Conservation (phyloP, 2,329 filamentous ascomycete species). For the Blumeria hordei region DNA sequence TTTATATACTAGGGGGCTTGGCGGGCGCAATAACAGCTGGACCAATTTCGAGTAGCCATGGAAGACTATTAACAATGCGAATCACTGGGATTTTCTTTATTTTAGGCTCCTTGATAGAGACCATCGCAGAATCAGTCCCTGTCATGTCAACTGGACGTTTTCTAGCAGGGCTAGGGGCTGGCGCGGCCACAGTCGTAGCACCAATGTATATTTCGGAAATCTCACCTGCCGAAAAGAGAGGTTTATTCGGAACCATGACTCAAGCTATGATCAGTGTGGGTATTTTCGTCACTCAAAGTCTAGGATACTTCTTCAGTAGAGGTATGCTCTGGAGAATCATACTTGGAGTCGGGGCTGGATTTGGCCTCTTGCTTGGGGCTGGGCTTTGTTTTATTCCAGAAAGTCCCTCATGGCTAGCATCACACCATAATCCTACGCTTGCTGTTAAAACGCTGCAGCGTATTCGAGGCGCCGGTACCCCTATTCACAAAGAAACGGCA, state of each 20-base stretch:
- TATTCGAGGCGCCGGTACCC: slow-evolving; percentile 43
- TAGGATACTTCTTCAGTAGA: slow-evolving; percentile 73
- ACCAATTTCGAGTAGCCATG: slow-evolving; percentile 51
- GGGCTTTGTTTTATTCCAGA: slow-evolving; percentile 62
- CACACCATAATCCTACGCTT: slow-evolving; percentile 31
- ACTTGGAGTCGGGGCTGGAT: slow-evolving; percentile 42
- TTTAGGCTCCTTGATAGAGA: slow-evolving; percentile 51
- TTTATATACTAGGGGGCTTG: slow-evolving; percentile 78
- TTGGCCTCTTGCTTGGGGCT: slow-evolving; percentile 41
- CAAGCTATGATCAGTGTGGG: slow-evolving; percentile 87
- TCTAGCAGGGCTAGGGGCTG: slow-evolving; percentile 61
- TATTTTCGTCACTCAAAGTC: slow-evolving; percentile 57
- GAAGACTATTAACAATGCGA: slow-evolving; percentile 53
- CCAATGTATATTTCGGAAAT: slow-evolving; percentile 90
- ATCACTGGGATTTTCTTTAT: slow-evolving; percentile 55
- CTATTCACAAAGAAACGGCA: slow-evolving; percentile 51
- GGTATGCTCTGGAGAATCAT: slow-evolving; percentile 66
- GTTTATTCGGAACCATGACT: slow-evolving; percentile 64
- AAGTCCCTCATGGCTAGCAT: slow-evolving; percentile 66
- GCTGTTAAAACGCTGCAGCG: slow-evolving; percentile 48
- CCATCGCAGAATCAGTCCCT: slow-evolving; percentile 40
- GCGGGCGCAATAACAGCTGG: slow-evolving; percentile 61
- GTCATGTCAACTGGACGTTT: slow-evolving; percentile 52
- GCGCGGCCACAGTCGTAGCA: slow-evolving; percentile 75
- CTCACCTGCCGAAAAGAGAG: slow-evolving; percentile 47